These are phyloP conservation scores for Suhomyces sp. DNA, from an alignment of 805 yeast genomes.

Conservation along the genomic window DNA sequence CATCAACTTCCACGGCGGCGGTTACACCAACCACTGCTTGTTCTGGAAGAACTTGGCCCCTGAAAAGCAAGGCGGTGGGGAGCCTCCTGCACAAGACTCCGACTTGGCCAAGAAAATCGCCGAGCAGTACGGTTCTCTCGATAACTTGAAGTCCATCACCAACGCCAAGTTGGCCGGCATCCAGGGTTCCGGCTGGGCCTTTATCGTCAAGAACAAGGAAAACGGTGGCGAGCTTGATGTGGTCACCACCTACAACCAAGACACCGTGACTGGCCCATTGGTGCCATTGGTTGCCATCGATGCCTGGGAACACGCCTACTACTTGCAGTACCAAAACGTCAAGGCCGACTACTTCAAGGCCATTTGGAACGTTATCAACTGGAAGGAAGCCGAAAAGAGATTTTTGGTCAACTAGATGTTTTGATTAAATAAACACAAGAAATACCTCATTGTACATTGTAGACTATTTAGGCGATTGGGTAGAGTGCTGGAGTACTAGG, in stretches of 20 bases:
- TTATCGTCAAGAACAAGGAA: slow-evolving; percentile 76
- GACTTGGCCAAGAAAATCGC: slow-evolving; percentile 57
- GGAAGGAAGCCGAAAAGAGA: slow-evolving; percentile 86
- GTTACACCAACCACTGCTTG: slow-evolving; percentile 78
- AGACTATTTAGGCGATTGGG: not conserved
- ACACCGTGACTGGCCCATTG: slow-evolving; percentile 68
- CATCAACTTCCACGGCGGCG: slow-evolving; percentile 92
- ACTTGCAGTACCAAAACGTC: slow-evolving; percentile 87
- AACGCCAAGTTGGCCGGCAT: slow-evolving; percentile 70
- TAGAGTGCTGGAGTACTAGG: not conserved
- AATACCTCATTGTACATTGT: not conserved
- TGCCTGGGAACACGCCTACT: slow-evolving; percentile 97
- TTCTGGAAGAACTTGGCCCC: slow-evolving; percentile 92
- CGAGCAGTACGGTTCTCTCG: slow-evolving; percentile 69
- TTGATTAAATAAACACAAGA: not conserved
- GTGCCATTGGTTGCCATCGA: slow-evolving; percentile 84
- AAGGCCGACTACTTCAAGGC: slow-evolving; percentile 91
- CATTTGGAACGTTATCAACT: slow-evolving; percentile 91
- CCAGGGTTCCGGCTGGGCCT: slow-evolving; percentile 97
- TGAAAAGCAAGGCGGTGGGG: slow-evolving; percentile 71
- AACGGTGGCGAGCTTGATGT: slow-evolving; percentile 70
- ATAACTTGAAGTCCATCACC: slow-evolving; percentile 58
- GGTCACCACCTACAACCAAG: slow-evolving; percentile 82
- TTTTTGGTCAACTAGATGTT: slow-evolving; percentile 22
- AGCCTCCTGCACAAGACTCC: slow-evolving; percentile 50